A percentile compares a stretch with the other conserved stretches of the same genome.
Evolutionary conservation across 305 asterid species (phyloP).

Genomic region (Plantago lanceolata): DNA sequence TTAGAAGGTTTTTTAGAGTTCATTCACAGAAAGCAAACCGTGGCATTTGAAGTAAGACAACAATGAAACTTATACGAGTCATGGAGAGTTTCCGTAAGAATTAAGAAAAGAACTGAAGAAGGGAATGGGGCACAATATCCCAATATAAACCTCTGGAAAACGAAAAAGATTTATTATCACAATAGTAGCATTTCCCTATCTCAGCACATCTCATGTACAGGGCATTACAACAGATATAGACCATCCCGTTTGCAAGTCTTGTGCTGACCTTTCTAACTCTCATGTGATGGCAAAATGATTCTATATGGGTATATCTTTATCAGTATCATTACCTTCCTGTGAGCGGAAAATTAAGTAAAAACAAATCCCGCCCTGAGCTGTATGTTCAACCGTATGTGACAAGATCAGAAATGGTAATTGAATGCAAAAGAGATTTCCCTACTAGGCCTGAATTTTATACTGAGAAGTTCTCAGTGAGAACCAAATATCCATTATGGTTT

Average conservation of each 20-base stretch:
- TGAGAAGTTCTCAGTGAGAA: too few species aligned
- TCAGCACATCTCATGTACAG: constrained; percentile 32
- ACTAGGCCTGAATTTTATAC: constrained; percentile 13
- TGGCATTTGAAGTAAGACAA: too few species aligned
- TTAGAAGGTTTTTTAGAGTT: too few species aligned
- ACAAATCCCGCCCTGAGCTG: constrained; percentile 22
- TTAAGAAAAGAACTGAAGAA: too few species aligned
- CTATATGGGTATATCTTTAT: constrained; percentile 17
- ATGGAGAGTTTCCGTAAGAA: background rate
- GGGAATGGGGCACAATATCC: background rate
- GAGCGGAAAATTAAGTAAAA: constrained; percentile 20
- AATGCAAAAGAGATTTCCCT: background rate
- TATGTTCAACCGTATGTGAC: constrained; percentile 21
- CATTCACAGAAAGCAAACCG: too few species aligned
- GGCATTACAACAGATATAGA: constrained; percentile 15
- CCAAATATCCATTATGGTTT: constrained; percentile 34
- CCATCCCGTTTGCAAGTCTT: constrained; percentile 17
- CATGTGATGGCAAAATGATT: constrained; percentile 14
- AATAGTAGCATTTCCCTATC: constrained; percentile 18
- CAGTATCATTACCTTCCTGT: constrained; percentile 23
- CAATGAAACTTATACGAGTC: too few species aligned
- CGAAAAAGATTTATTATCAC: constrained; percentile 5
- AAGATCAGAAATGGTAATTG: constrained; percentile 14
- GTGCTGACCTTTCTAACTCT: constrained; percentile 15
- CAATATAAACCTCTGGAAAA: background rate